Evolutionary conservation across 2,329 filamentous ascomycete genomes (phyloP), one percentile per base, ranked within the genome.

Genomic region (Botrytis deweyae): DNA sequence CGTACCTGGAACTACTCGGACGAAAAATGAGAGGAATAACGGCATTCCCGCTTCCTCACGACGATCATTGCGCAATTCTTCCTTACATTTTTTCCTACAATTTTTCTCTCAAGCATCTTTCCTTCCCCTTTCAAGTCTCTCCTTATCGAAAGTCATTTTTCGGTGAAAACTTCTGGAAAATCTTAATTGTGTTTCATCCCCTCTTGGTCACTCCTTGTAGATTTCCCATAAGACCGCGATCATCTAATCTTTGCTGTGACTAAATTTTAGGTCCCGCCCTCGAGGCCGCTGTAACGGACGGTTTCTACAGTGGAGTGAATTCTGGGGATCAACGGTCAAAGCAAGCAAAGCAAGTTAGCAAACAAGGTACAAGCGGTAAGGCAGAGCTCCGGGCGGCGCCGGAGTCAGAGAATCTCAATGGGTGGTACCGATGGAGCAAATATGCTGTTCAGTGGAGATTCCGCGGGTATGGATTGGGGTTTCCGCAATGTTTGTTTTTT

Each of bases 11-110:
- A 33, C 25, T 38, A 44, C 46, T 55, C 46, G 46, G 25, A 55
- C 36, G 36, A 68, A 42, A 25, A 25, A 68, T 29, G 8, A 25
- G 36, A 66, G 46, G 33, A 55, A 40, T 52, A 68, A 68, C 46
- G 65, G 65, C 36, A 6, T 49, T 49, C 44, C 64, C 64, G 64
- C 64, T 49, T 22, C 42, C 20, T 42, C 46, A 29, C 16, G 22
- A 25, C 25, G 65, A 69, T 58, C 66, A 69, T 69, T 69, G 66
- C 66, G 49, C 66, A 69, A 58, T 69, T 69, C 49, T 69, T 69
- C 65, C 65, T 67, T 67, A n/a, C 22, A 52, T 38, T 67, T 67
- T 67, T 66, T 40, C 46, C 46, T 42, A 12, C 36, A 38, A 22
- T 20, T 58, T 42, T 29, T 40, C 25, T 52, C 36, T 33, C 46